Evolutionary conservation across 257 asterid species (phyloP).

Genomic region (Jasminum sambac): DNA sequence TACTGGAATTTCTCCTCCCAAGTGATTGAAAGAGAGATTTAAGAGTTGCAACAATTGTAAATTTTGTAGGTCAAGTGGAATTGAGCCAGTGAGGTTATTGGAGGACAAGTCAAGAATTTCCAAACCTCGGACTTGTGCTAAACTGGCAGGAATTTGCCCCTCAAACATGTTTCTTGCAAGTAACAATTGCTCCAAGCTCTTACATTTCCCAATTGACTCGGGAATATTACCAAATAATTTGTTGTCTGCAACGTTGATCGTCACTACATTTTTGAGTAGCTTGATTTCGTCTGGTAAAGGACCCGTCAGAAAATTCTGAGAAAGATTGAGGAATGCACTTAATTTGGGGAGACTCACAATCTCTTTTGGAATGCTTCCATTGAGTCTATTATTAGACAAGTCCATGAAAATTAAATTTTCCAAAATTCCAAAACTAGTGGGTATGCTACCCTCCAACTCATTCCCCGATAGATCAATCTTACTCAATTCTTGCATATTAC

Average conservation of each 20-base stretch:
- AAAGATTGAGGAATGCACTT: slow-evolving; percentile 47
- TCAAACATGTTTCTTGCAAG: slow-evolving; percentile 43
- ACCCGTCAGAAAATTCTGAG: slow-evolving; percentile 44
- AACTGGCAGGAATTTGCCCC: slow-evolving; percentile 48
- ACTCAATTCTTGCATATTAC: slow-evolving; percentile 41
- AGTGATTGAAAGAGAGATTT: slow-evolving; percentile 19
- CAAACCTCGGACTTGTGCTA: slow-evolving; percentile 41
- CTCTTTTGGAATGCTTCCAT: slow-evolving; percentile 47
- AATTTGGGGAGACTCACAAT: slow-evolving; percentile 37
- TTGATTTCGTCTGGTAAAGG: slow-evolving; percentile 48
- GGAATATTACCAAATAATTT: slow-evolving; percentile 44
- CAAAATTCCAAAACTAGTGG: slow-evolving; percentile 36
- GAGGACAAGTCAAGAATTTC: slow-evolving; percentile 60
- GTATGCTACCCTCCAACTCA: slow-evolving; percentile 44
- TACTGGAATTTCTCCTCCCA: slow-evolving; percentile 55
- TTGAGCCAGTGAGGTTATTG: slow-evolving; percentile 41
- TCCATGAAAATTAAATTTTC: too few species aligned
- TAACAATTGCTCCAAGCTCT: slow-evolving; percentile 43
- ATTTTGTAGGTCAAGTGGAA: slow-evolving; percentile 41
- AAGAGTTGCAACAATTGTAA: slow-evolving; percentile 36
- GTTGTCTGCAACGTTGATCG: slow-evolving; percentile 45
- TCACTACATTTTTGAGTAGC: not conserved
- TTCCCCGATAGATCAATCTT: slow-evolving; percentile 53
- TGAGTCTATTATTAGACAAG: slow-evolving; percentile 20
- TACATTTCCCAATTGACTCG: slow-evolving; percentile 36